These are phyloP conservation scores for Pythium diclinum DNA, from an alignment of 352 stramenopile genomes.

Conservation along the genomic window DNA sequence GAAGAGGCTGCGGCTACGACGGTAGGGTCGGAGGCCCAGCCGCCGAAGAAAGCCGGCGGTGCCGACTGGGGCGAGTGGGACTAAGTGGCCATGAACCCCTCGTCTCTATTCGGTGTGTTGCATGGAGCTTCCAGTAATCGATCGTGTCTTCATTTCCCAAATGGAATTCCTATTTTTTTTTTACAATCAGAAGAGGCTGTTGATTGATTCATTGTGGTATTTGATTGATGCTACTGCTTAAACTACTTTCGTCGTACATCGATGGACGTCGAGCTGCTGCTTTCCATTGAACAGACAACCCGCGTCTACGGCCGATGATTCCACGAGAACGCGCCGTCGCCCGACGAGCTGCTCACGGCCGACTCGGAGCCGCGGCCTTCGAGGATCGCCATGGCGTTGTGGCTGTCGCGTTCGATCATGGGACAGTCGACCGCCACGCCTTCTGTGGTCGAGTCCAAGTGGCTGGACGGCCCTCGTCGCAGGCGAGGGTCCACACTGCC, in stretches of 20 bases:
- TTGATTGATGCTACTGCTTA: not conserved
- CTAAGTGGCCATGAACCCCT: slow-evolving; percentile 24
- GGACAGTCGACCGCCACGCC: slow-evolving; percentile 27
- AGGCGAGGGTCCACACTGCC: not conserved
- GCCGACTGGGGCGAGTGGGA: slow-evolving; percentile 73
- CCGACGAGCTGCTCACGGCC: slow-evolving; percentile 8
- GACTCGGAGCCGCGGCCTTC: slow-evolving; percentile 33
- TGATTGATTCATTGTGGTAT: not conserved
- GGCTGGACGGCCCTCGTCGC: not conserved
- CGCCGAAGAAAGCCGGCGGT: slow-evolving; percentile 40
- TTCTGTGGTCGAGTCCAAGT: not conserved
- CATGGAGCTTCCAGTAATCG: not conserved
- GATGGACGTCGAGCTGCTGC: not conserved
- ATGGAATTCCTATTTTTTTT: too few relatives aligned
- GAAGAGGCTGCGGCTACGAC: slow-evolving; percentile 11
- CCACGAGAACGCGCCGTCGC: slow-evolving; percentile 16
- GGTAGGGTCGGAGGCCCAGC: slow-evolving; percentile 15
- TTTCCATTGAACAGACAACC: slow-evolving; percentile 11
- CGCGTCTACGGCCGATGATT: slow-evolving; percentile 7
- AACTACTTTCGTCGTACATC: too few relatives aligned
- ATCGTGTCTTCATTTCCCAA: not conserved
- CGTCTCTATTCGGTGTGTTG: not conserved
- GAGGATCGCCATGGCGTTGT: slow-evolving; percentile 33
- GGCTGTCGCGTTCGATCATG: slow-evolving; percentile 44
- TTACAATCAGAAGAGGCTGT: too few relatives aligned